A percentile compares a stretch with the other conserved stretches of the same genome.
phyloP scores from a whole-genome alignment of 805 yeast species.

The Ogataea salicorniae region DNA sequence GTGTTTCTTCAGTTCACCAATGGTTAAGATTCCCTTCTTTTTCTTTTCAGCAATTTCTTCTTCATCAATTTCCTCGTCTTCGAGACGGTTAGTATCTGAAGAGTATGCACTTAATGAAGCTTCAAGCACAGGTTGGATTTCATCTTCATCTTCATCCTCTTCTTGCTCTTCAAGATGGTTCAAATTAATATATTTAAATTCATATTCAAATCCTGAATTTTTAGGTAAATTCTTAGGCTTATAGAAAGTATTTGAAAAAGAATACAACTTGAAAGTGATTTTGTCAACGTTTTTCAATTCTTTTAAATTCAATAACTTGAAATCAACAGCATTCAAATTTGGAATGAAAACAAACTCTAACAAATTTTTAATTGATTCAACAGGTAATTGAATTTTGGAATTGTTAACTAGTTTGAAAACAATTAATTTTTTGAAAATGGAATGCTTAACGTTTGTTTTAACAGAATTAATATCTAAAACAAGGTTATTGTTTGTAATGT shows the following conservation, averaged over 20 bases:
- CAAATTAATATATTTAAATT: conserved; percentile 14
- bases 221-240: conserved; percentile 13
- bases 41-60: not conserved
- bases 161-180: conserved; percentile 5
- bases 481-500: conserved; percentile 1
- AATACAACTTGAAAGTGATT: conserved; percentile 1
- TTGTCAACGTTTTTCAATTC: not conserved
- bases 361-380: not conserved
- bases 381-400: conserved; percentile 4
- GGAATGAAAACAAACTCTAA: conserved; percentile 15
- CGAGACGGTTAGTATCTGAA: conserved; percentile 3
- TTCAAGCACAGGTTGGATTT: not conserved
- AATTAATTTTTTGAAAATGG: not conserved
- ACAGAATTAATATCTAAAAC: conserved; percentile 14
- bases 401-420: conserved; percentile 4
- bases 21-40: no score
- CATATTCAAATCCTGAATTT: not conserved
- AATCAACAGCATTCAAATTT: conserved; percentile 10
- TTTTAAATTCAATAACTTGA: conserved; percentile 4
- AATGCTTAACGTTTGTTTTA: conserved; percentile 4
- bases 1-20: no score
- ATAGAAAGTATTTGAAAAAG: conserved; percentile 15
- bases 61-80: conserved; percentile 2
- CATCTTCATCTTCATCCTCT: conserved; percentile 2
- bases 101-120: not conserved